Conservation (phyloP, 2,329 filamentous ascomycete genomes). For the Penicillium hesseltinei region DNA sequence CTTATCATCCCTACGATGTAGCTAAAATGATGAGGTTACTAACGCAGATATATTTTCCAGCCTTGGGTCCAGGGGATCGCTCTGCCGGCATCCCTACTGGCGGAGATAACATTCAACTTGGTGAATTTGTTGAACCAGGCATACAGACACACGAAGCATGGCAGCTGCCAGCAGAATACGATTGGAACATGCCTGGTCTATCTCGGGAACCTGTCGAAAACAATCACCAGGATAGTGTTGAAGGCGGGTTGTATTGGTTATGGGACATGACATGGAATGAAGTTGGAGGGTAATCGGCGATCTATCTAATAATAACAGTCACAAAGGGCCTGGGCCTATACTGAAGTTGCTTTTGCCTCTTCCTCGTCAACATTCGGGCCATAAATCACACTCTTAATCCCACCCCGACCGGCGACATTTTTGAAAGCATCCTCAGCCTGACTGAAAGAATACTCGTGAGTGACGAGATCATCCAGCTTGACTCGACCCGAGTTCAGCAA, state of each 20-base stretch:
- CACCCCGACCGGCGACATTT: constrained; percentile 74
- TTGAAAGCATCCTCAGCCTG: constrained; percentile 80
- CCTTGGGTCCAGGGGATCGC: constrained; percentile 13
- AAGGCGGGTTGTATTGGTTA: constrained; percentile 32
- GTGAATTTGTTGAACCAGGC: not conserved
- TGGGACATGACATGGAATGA: constrained; percentile 32
- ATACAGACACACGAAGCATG: not conserved
- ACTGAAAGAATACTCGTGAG: constrained; percentile 68
- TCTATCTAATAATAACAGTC: not conserved
- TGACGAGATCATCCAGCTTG: constrained; percentile 71
- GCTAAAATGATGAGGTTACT: not conserved
- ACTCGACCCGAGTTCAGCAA: constrained; percentile 64
- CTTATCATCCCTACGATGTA: not conserved
- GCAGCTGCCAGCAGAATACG: constrained; percentile 8
- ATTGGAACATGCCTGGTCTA: constrained; percentile 10
- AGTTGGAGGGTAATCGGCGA: not conserved
- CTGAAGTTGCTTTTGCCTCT: constrained; percentile 11
- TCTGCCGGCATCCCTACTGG: not conserved
- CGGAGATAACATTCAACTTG: not conserved
- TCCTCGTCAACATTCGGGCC: constrained; percentile 26
- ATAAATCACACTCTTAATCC: constrained; percentile 43
- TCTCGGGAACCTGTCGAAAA: not conserved
- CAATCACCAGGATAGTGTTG: constrained; percentile 8
- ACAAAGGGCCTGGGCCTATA: not conserved
- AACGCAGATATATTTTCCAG: not conserved